A percentile compares a stretch with the other conserved stretches of the same genome.
These are phyloP conservation scores for Termitomyces heimii DNA, from an alignment of 768 basidiomycete species.

Conservation along the genomic window DNA sequence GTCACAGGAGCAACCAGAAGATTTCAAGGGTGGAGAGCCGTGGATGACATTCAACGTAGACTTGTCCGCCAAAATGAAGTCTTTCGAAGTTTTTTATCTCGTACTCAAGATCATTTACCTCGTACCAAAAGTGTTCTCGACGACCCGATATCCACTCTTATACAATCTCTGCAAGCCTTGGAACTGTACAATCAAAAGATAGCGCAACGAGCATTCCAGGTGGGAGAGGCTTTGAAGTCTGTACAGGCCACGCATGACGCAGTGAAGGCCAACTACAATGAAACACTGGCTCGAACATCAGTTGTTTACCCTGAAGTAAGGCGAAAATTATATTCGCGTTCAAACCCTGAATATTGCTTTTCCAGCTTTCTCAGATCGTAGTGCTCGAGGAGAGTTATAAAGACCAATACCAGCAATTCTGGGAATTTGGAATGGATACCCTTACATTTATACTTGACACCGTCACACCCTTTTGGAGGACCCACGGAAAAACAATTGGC, in stretches of 20 bases:
- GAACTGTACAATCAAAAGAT: slow-evolving; percentile 42
- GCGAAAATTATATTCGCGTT: background rate
- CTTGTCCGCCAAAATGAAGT: slow-evolving; percentile 55
- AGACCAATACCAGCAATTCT: slow-evolving; percentile 75
- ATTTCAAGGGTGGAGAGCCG: slow-evolving; percentile 60
- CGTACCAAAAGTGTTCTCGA: slow-evolving; percentile 41
- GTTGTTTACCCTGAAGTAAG: slow-evolving; percentile 72
- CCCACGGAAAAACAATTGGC: slow-evolving; percentile 76
- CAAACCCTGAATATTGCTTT: slow-evolving; percentile 1
- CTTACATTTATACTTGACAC: slow-evolving; percentile 71
- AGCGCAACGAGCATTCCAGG: slow-evolving; percentile 38
- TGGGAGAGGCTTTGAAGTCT: slow-evolving; percentile 38
- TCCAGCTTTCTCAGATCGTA: slow-evolving; percentile 62
- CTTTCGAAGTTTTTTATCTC: slow-evolving; percentile 40
- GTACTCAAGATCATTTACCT: slow-evolving; percentile 14
- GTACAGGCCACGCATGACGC: slow-evolving; percentile 50
- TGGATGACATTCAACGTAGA: slow-evolving; percentile 69
- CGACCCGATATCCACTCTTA: slow-evolving; percentile 45
- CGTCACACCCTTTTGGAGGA: slow-evolving; percentile 77
- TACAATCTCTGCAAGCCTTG: slow-evolving; percentile 42
- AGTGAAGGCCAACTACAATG: slow-evolving; percentile 64
- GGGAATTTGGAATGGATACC: slow-evolving; percentile 77
- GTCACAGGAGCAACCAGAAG: slow-evolving; percentile 61
- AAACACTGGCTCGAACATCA: slow-evolving; percentile 62
- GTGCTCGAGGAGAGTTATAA: slow-evolving; percentile 74